Evolutionary conservation across 805 yeast genomes (phyloP), one percentile per base, ranked within the genome.

Genomic region (Torulaspora indica): DNA sequence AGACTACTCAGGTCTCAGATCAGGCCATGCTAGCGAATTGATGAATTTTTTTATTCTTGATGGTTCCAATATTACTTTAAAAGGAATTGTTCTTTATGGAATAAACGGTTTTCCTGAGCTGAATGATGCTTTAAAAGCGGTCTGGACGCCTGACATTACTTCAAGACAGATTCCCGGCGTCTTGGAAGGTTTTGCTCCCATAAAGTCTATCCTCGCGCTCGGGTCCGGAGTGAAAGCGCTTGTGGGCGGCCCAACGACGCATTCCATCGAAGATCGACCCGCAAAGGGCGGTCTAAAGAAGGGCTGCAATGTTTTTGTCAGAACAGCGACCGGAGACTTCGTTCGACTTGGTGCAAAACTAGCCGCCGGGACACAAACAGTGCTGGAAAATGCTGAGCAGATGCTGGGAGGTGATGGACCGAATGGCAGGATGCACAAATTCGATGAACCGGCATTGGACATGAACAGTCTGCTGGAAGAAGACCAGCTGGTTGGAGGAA

Each of bases 81-180:
- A 78, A 47, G 74, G 76, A 13, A 75, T 81, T 1, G 74, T 75
- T 1, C 57, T 90, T 3, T 80, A 84, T 64, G 98, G 98, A 0
- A 64, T 88, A 0, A 70, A 79, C 13, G 97, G 98, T 0, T 77
- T 84, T 54, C 75, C 81, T 1, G 74, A 76, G 27, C 58, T 93
- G 10, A 75, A 78, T 6, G 56, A 59, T 10, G 60, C 73, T 12
- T 69, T 93, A 31, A 79, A 79, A 45, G 77, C 74, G n/a, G 69
- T 77, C 6, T 93, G 97, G 96, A 77, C 82, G 59, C 96, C 96
- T 0, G 95, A 89, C 61, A 85, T 91, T 46, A 79, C 81, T 34
- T 73, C 77, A n/a, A 82, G 81, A 25, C 98, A 91, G 64, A 63
- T 93, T 9, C 77, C 81, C 6, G 91, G 89, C 2, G 81, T 93